A percentile compares a stretch with the other conserved stretches of the same genome.
phyloP scores from a whole-genome alignment of 768 basidiomycete species.

The Dioszegia crocea region DNA sequence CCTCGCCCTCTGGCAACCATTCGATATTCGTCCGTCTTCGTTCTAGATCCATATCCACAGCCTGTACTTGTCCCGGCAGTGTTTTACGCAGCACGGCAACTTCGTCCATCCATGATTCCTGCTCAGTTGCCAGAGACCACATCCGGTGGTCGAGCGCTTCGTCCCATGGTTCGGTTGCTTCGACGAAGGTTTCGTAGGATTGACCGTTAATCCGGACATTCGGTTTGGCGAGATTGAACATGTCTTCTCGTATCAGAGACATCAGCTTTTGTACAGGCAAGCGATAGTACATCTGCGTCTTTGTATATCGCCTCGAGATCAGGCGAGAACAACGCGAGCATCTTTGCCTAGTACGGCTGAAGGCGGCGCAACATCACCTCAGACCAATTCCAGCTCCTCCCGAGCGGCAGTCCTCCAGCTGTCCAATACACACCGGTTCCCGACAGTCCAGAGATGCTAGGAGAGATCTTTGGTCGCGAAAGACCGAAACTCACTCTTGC shows the following conservation, averaged over 20 bases:
- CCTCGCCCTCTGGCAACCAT: slow-evolving; percentile 37
- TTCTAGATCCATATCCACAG: slow-evolving; percentile 51
- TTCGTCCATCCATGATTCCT: slow-evolving; percentile 69
- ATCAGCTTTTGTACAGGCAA: neutral
- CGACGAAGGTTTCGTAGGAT: slow-evolving; percentile 63
- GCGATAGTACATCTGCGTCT: too few species aligned
- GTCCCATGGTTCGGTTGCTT: slow-evolving; percentile 77
- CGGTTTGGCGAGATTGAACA: slow-evolving; percentile 61
- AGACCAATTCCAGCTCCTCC: too few species aligned
- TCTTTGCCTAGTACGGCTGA: too few species aligned
- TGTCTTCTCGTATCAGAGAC: slow-evolving; percentile 55
- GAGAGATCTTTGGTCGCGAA: too few species aligned
- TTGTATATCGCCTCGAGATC: too few species aligned
- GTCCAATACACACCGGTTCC: too few species aligned
- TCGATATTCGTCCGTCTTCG: slow-evolving; percentile 20
- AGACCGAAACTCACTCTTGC: slow-evolving; percentile 24
- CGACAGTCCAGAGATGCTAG: too few species aligned
- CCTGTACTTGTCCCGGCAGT: slow-evolving; percentile 58
- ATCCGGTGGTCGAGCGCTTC: slow-evolving; percentile 78
- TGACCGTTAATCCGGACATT: slow-evolving; percentile 79
- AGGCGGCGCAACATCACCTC: too few species aligned
- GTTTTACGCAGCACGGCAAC: slow-evolving; percentile 65
- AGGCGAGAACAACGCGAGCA: too few species aligned
- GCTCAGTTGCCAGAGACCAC: slow-evolving; percentile 71
- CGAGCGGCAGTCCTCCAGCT: too few species aligned